A percentile compares a stretch with the other conserved stretches of the same genome.
These are phyloP conservation scores for Phytophthora europaea DNA, from an alignment of 352 stramenopile genomes.

Conservation along the genomic window DNA sequence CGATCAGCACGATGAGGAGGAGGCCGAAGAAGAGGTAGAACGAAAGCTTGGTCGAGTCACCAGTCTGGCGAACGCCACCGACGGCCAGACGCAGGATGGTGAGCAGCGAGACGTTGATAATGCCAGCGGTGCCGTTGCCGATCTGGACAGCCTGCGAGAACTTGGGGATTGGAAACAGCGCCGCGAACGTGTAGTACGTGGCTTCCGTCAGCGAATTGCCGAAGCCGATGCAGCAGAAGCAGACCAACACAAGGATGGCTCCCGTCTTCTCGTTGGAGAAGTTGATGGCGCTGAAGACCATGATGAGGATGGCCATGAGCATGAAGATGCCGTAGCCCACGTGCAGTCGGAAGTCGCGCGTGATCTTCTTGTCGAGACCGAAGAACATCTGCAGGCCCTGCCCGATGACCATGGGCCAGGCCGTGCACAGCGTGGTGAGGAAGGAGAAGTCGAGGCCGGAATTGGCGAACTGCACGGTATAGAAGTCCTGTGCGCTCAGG, in stretches of 20 bases:
- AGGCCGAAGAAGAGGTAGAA: constrained; percentile 70
- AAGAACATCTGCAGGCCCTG: constrained; percentile 57
- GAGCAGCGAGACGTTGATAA: constrained; percentile 54
- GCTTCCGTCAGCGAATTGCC: constrained; percentile 61
- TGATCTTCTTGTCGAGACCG: constrained; percentile 48
- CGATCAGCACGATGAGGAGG: constrained; percentile 50
- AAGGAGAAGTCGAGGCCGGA: constrained; percentile 60
- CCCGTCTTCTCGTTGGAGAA: constrained; percentile 48
- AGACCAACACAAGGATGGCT: constrained; percentile 49
- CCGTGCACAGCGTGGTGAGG: constrained; percentile 55
- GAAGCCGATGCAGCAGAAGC: constrained; percentile 50
- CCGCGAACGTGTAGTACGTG: constrained; percentile 57
- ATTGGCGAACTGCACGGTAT: constrained; percentile 48
- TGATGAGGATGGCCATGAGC: constrained; percentile 51
- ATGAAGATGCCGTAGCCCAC: constrained; percentile 59
- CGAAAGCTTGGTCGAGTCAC: constrained; percentile 28
- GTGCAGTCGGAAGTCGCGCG: constrained; percentile 33
- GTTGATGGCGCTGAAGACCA: constrained; percentile 54
- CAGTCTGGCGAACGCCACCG: constrained; percentile 42
- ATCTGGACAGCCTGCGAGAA: constrained; percentile 71
- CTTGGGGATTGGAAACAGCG: constrained; percentile 62
- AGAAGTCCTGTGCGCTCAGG: constrained; percentile 64
- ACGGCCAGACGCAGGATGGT: constrained; percentile 58
- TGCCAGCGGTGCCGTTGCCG: constrained; percentile 48
- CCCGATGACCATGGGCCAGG: constrained; percentile 57